phyloP scores from a whole-genome alignment of 345 rosid genomes.

The Lumnitzera littorea region DNA sequence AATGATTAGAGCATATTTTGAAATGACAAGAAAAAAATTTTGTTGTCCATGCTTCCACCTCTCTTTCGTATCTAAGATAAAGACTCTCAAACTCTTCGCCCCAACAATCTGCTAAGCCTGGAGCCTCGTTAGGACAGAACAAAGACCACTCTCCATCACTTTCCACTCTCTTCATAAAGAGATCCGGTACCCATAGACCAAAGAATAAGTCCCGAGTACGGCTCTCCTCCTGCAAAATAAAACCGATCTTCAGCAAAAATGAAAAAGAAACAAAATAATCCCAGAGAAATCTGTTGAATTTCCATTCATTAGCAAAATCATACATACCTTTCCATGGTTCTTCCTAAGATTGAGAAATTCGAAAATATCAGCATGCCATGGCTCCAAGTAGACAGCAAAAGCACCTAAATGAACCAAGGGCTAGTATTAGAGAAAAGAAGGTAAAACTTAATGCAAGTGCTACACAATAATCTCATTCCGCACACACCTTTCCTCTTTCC shows the following conservation, averaged over 20 bases:
- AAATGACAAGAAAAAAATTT: not conserved
- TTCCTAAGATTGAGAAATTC: conserved; percentile 69
- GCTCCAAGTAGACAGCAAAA: conserved; percentile 82
- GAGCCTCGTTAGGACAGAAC: conserved; percentile 84
- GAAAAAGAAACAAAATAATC: not conserved
- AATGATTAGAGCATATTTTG: too few species aligned
- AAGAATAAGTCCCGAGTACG: conserved; percentile 81
- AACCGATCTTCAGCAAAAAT: not conserved
- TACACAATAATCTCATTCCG: not conserved
- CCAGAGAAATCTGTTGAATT: not conserved
- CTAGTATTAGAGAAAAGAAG: not conserved
- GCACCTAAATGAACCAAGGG: conserved; percentile 39
- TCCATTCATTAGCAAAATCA: not conserved
- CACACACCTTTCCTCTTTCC: conserved; percentile 73
- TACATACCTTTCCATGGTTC: conserved; percentile 75
- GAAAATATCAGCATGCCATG: conserved; percentile 77
- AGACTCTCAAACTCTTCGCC: conserved; percentile 67
- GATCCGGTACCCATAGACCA: conserved; percentile 90
- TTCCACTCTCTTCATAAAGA: conserved; percentile 85
- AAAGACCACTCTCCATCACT: conserved; percentile 68
- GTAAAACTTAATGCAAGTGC: not conserved
- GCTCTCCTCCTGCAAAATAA: conserved; percentile 56
- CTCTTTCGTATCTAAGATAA: conserved; percentile 54
- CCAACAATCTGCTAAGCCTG: conserved; percentile 87
- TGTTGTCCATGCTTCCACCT: conserved; percentile 23